Conservation (phyloP, 352 stramenopile genomes). For the Phytophthora niederhauseri region DNA sequence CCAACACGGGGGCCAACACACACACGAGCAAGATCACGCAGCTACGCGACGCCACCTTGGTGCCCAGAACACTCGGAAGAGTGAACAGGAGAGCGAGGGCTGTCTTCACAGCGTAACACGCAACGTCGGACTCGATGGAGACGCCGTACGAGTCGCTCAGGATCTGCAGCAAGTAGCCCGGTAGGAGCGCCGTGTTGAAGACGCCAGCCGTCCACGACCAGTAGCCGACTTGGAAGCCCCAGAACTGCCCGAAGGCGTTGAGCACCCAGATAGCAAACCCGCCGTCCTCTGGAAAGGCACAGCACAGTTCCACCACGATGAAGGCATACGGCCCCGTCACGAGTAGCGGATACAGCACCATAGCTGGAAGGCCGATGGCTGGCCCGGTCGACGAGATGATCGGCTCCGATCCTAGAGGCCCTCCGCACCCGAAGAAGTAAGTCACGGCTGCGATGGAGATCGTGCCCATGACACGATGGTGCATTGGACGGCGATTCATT, state of each 20-base stretch:
- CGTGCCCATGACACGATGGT: conserved; percentile 46
- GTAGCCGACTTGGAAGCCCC: conserved; percentile 82
- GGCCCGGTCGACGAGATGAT: conserved; percentile 66
- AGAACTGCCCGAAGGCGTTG: conserved; percentile 75
- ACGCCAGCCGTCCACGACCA: conserved; percentile 80
- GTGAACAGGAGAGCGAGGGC: conserved; percentile 34
- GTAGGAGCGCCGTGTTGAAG: conserved; percentile 66
- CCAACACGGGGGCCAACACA: conserved; percentile 83
- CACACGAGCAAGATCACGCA: conserved; percentile 32
- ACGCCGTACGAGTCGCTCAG: conserved; percentile 40
- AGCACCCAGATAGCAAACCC: conserved; percentile 76
- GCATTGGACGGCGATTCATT: conserved; percentile 10
- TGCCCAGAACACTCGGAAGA: conserved; percentile 43
- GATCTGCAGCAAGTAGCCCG: conserved; percentile 44
- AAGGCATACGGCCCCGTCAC: conserved; percentile 62
- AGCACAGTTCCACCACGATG: conserved; percentile 70
- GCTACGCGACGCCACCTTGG: conserved; percentile 26
- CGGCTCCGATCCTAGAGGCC: conserved; percentile 58
- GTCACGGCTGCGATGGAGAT: conserved; percentile 54
- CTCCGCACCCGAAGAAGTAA: conserved; percentile 56
- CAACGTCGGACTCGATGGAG: conserved; percentile 42
- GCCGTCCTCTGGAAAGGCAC: conserved; percentile 76
- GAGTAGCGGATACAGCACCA: conserved; percentile 67
- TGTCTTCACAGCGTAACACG: conserved; percentile 41
- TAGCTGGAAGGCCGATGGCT: conserved; percentile 49